Percentiles rank a stretch among this genome's conserved stretches.
These are phyloP conservation scores for Euryodendron excelsum DNA, from an alignment of 148 eudicot genomes.

Conservation along the genomic window DNA sequence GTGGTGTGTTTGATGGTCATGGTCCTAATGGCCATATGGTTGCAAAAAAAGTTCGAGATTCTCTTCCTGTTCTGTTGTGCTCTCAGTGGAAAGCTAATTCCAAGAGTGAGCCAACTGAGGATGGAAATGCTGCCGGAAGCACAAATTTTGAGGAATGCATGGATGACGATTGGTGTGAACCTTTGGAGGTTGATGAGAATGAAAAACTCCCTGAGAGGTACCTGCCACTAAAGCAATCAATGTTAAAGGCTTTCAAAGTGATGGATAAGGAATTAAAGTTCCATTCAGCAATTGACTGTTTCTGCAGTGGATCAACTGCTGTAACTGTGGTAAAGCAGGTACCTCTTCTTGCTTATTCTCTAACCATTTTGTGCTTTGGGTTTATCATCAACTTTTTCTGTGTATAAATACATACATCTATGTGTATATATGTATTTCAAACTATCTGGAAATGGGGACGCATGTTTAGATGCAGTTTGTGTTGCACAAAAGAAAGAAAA, in stretches of 20 bases:
- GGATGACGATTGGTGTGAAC: constrained; percentile 40
- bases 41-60: constrained; percentile 60
- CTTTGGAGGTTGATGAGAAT: constrained; percentile 34
- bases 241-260: constrained; percentile 46
- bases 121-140: constrained; percentile 26
- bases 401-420: too few species aligned
- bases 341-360: not conserved
- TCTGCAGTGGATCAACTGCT: constrained; percentile 60
- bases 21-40: constrained; percentile 81
- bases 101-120: constrained; percentile 26
- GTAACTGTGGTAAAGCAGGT: constrained; percentile 56
- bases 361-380: not conserved
- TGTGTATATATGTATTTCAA: not conserved
- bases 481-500: constrained; percentile 4
- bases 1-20: constrained; percentile 92
- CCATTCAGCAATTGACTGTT: constrained; percentile 50
- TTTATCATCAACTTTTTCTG: not conserved
- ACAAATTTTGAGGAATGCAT: constrained; percentile 29
- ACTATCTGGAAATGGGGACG: not conserved
- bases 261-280: constrained; percentile 59
- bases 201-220: constrained; percentile 43
- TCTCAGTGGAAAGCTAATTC: constrained; percentile 38
- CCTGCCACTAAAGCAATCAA: constrained; percentile 39
- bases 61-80: constrained; percentile 58
- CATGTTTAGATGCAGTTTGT: not conserved